Percentiles rank a stretch among this genome's conserved stretches.
Evolutionary conservation across 2,329 filamentous ascomycete genomes (phyloP).

Genomic region (Botryotinia globosa): DNA sequence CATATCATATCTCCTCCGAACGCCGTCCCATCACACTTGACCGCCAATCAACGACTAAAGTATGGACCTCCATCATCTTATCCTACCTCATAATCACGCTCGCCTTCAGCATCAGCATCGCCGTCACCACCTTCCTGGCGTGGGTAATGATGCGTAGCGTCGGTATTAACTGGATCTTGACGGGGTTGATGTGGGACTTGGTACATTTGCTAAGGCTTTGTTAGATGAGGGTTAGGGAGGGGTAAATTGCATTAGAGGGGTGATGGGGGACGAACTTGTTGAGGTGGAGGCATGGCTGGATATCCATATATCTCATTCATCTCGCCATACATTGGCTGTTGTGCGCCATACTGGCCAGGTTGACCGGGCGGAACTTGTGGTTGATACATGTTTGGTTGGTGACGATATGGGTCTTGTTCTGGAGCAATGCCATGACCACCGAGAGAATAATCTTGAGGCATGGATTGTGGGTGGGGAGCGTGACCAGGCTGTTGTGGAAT

Average conservation of each 20-base stretch:
- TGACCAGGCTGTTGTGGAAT: conserved; percentile 47
- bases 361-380: conserved; percentile 74
- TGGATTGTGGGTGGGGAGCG: conserved; percentile 54
- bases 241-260: neutral
- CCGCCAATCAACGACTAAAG: conserved; percentile 4
- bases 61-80: conserved; percentile 22
- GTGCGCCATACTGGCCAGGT: conserved; percentile 71
- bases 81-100: conserved; percentile 44
- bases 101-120: conserved; percentile 46
- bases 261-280: conserved; percentile 61
- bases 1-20: conserved; percentile 18
- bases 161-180: conserved; percentile 41
- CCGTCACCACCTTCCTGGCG: conserved; percentile 43
- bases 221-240: conserved; percentile 10
- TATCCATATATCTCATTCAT: conserved; percentile 87
- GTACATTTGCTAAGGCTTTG: conserved; percentile 41
- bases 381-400: conserved; percentile 76
- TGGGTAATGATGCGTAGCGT: conserved; percentile 40
- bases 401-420: conserved; percentile 72
- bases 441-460: conserved; percentile 59
- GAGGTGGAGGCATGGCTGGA: conserved; percentile 72
- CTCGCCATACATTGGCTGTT: conserved; percentile 72
- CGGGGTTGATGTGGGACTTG: conserved; percentile 41
- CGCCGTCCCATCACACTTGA: conserved; percentile 19
- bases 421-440: conserved; percentile 58